Conservation (phyloP, 2,329 filamentous ascomycete genomes). For the Ustulina deusta region DNA sequence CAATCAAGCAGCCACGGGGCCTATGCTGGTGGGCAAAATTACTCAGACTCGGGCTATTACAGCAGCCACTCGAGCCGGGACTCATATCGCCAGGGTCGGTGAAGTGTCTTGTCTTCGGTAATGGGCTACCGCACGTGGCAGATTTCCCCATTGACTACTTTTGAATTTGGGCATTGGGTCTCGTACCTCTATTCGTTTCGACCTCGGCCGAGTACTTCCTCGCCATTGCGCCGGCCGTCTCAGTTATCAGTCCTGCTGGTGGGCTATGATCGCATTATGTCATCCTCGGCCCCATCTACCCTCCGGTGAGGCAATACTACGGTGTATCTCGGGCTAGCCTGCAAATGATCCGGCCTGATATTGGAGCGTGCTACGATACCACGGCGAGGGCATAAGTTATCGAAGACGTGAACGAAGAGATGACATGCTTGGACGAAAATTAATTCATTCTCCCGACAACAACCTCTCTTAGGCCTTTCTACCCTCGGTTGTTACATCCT, state of each 20-base stretch:
- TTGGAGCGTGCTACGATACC: constrained; percentile 41
- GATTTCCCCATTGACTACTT: constrained; percentile 56
- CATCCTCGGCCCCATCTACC: constrained; percentile 54
- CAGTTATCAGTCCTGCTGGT: constrained; percentile 63
- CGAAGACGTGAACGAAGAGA: constrained; percentile 46
- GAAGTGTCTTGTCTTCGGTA: constrained; percentile 66
- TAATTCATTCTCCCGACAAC: constrained; percentile 9
- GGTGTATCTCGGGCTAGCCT: constrained; percentile 33
- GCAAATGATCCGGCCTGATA: constrained; percentile 12
- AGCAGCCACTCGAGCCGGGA: constrained; percentile 61
- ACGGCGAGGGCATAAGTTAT: constrained; percentile 43
- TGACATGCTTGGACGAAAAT: constrained; percentile 30
- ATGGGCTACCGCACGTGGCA: constrained; percentile 59
- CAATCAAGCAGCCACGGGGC: constrained; percentile 53
- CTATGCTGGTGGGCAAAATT: constrained; percentile 56
- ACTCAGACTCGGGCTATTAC: constrained; percentile 68
- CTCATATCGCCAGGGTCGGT: constrained; percentile 59
- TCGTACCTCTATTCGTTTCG: constrained; percentile 63
- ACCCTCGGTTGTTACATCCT: constrained; percentile 18
- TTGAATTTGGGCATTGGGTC: constrained; percentile 61
- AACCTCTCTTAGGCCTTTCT: neutral
- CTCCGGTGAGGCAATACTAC: constrained; percentile 35
- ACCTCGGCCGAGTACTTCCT: constrained; percentile 48
- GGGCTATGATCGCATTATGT: constrained; percentile 58
- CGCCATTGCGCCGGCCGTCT: constrained; percentile 57